phyloP scores from a whole-genome alignment of 331 rosid species.

The Stylosanthes scabra region DNA sequence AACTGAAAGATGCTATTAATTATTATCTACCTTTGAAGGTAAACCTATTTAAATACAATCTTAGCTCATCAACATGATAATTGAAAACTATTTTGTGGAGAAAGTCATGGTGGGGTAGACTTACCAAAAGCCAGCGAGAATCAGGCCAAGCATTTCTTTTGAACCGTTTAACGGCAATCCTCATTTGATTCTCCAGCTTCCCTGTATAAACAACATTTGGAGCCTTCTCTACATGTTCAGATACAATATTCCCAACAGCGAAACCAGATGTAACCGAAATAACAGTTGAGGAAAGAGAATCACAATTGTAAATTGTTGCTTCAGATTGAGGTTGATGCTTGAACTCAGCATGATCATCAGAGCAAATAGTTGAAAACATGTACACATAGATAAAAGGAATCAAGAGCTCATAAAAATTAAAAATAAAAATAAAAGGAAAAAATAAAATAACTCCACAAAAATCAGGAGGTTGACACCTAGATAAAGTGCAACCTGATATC shows the following conservation, averaged over 20 bases:
- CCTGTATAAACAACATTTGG: conserved; percentile 94
- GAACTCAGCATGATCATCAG: too few relatives aligned
- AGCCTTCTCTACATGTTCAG: conserved; percentile 92
- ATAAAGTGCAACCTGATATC: too few relatives aligned
- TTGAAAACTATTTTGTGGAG: background rate
- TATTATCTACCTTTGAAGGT: background rate
- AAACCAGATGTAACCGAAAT: conserved; percentile 73
- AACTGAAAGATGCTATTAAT: background rate
- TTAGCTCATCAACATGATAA: conserved; percentile 13
- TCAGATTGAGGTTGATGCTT: too few relatives aligned
- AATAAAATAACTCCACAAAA: too few relatives aligned
- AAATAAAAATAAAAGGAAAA: too few relatives aligned
- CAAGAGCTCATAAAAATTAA: too few relatives aligned
- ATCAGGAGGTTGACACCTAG: too few relatives aligned
- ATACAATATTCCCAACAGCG: conserved; percentile 84
- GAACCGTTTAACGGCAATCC: conserved; percentile 83
- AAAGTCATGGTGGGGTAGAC: background rate
- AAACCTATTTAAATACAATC: conserved; percentile 8
- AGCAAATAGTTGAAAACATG: too few relatives aligned
- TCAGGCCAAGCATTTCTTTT: conserved; percentile 92
- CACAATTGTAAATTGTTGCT: too few relatives aligned
- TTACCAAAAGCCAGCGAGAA: conserved; percentile 76
- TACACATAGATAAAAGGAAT: too few relatives aligned
- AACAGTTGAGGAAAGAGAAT: too few relatives aligned
- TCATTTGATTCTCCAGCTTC: conserved; percentile 78